A percentile compares a stretch with the other conserved stretches of the same genome.
These are phyloP conservation scores for Pythium plurisporium DNA, from an alignment of 352 stramenopile genomes.

Conservation along the genomic window DNA sequence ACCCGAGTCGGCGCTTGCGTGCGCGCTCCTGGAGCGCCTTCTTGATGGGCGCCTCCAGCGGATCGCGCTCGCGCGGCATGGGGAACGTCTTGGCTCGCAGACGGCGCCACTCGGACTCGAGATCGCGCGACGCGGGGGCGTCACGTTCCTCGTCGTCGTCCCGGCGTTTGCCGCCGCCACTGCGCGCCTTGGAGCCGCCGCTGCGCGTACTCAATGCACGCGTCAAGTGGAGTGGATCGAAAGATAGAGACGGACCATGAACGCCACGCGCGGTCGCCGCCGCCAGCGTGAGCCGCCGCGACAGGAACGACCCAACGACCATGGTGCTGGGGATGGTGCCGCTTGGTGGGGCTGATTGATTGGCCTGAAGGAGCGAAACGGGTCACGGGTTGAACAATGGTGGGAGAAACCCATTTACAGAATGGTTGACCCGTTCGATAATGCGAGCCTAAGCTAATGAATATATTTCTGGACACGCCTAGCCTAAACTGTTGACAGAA, in stretches of 20 bases:
- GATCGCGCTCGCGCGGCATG: slow-evolving; percentile 12
- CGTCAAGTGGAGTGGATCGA: slow-evolving; percentile 10
- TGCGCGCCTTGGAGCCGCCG: background rate
- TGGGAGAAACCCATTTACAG: no score
- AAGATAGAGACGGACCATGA: background rate
- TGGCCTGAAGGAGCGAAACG: background rate
- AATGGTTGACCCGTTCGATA: background rate
- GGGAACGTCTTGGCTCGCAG: slow-evolving; percentile 22
- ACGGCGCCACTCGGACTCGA: slow-evolving; percentile 23
- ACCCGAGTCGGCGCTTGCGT: slow-evolving; percentile 21
- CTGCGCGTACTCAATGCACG: background rate
- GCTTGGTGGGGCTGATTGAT: background rate
- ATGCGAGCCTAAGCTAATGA: background rate
- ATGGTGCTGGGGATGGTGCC: background rate
- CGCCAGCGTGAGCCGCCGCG: slow-evolving; percentile 4
- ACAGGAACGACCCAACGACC: background rate
- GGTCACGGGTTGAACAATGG: background rate
- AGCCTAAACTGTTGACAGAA: no score
- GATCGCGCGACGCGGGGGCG: background rate
- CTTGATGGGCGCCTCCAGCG: slow-evolving; percentile 19
- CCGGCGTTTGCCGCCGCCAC: background rate
- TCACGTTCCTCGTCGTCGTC: slow-evolving; percentile 6
- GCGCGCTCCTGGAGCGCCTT: slow-evolving; percentile 22
- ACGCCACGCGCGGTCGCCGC: background rate
- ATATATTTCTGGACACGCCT: background rate